Evolutionary conservation across 1,284 basidiomycete species (phyloP), one percentile per base, ranked within the genome.

Genomic region (Melampsora larici-populina): DNA sequence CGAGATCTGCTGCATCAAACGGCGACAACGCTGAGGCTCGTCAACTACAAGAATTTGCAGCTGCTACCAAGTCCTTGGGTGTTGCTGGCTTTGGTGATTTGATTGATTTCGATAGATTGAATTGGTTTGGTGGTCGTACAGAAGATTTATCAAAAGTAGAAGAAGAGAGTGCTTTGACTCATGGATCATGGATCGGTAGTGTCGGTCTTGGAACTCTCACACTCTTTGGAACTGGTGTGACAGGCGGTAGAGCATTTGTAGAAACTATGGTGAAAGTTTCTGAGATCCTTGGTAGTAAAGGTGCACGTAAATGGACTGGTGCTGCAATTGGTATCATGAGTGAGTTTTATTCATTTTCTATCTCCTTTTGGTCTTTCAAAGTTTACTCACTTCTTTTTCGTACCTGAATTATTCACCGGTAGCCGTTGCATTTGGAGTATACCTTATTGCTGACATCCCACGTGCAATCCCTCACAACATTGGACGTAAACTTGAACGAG

Each of bases 401-500:
- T 8, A 26, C 15, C 33, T 33, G 26, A 29, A 24, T 17, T n/a
- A 0, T 55, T 60, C 26, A 15, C 18, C 48, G n/a, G 73, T 82
- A 73, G 88, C 90, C 21, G 86, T 92, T 73, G 93, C 93, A 18
- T 86, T 91, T 18, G 88, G 90, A 2, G 90, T 89, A 1, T 98
- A 96, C 85, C 86, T 97, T 79, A 87, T 98, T 73, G 85, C 92
- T 81, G 95, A 98, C 82, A 88, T 99, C 33, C 97, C 97, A 0
- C 89, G 87, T 82, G 90, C 93, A 2, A 91, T 99, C 79, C 97
- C 97, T n/a, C 88, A 89, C 79, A 97, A 94, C 46, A 88, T 97
- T 78, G 94, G 94, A 2, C 88, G 93, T 76, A 88, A 87, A 81
- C 80, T 87, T 29, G 79, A 67, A 78, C 21, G 74, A 76, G 40